These are phyloP conservation scores for Peniophora sp. DNA, from an alignment of 1,284 basidiomycete species.

Conservation along the genomic window DNA sequence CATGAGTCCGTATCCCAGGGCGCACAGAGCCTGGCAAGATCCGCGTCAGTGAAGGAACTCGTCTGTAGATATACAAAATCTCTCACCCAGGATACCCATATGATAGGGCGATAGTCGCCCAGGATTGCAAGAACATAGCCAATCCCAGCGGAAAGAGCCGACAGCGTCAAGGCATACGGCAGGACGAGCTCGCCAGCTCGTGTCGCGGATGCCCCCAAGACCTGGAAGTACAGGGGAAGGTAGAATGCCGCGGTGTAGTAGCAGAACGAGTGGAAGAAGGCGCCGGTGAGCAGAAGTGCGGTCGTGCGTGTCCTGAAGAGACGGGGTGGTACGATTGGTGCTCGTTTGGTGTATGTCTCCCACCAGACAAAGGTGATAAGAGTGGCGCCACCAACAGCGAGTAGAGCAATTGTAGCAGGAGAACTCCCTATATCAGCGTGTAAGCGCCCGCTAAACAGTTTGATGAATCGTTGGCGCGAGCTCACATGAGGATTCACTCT, in stretches of 20 bases:
- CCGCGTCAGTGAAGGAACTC: too few relatives aligned
- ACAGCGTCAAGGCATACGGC: conserved; percentile 60
- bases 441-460: background rate
- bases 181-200: conserved; percentile 73
- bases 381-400: conserved; percentile 60
- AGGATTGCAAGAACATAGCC: conserved; percentile 55
- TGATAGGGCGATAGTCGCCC: conserved; percentile 53
- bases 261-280: conserved; percentile 58
- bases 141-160: conserved; percentile 47
- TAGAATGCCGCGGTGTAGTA: conserved; percentile 65
- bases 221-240: conserved; percentile 74
- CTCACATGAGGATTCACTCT: conserved; percentile 60
- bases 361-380: conserved; percentile 37
- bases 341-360: conserved; percentile 61
- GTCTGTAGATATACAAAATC: too few relatives aligned
- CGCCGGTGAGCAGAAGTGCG: conserved; percentile 50
- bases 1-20: conserved; percentile 62
- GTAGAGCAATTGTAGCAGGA: conserved; percentile 61
- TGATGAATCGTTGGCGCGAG: background rate
- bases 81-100: conserved; percentile 53
- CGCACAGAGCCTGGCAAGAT: background rate
- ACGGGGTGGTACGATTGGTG: conserved; percentile 76
- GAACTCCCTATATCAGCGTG: conserved; percentile 17
- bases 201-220: conserved; percentile 70
- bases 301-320: conserved; percentile 80